Conservation (phyloP, 2,329 filamentous ascomycete genomes). For the Neocatenulostroma microsporum region DNA sequence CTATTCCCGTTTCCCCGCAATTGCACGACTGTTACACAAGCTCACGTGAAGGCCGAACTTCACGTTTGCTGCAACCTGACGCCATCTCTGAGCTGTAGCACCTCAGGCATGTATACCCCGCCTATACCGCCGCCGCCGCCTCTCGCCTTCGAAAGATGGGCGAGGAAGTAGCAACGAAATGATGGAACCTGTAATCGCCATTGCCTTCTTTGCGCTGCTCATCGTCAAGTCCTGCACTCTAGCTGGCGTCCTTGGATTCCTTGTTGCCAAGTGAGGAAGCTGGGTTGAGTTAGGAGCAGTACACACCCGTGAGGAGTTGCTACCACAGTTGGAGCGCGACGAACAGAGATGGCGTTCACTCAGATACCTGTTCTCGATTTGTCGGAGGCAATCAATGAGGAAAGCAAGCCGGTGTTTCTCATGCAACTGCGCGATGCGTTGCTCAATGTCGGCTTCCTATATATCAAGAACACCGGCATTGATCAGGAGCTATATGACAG, state of each 20-base stretch:
- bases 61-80: background rate
- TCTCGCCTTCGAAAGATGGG: background rate
- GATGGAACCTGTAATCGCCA: slow-evolving; percentile 14
- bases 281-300: too few relatives aligned
- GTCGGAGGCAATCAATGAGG: slow-evolving; percentile 53
- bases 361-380: slow-evolving; percentile 72
- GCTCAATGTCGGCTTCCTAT: slow-evolving; percentile 81
- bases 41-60: background rate
- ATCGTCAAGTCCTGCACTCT: slow-evolving; percentile 14
- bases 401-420: slow-evolving; percentile 66
- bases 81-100: background rate
- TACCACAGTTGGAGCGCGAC: too few relatives aligned
- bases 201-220: slow-evolving; percentile 13
- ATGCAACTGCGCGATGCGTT: slow-evolving; percentile 63
- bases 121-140: background rate
- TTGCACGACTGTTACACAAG: background rate
- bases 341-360: slow-evolving; percentile 46
- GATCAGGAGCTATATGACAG: slow-evolving; percentile 55
- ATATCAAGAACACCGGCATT: slow-evolving; percentile 72
- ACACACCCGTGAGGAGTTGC: too few relatives aligned
- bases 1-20: too few relatives aligned
- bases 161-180: background rate
- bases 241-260: slow-evolving; percentile 10
- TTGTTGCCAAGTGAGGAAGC: slow-evolving; percentile 8
- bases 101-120: background rate